A percentile compares a stretch with the other conserved stretches of the same genome.
These are phyloP conservation scores for Trametes elegans DNA, from an alignment of 768 basidiomycete species.

Conservation along the genomic window DNA sequence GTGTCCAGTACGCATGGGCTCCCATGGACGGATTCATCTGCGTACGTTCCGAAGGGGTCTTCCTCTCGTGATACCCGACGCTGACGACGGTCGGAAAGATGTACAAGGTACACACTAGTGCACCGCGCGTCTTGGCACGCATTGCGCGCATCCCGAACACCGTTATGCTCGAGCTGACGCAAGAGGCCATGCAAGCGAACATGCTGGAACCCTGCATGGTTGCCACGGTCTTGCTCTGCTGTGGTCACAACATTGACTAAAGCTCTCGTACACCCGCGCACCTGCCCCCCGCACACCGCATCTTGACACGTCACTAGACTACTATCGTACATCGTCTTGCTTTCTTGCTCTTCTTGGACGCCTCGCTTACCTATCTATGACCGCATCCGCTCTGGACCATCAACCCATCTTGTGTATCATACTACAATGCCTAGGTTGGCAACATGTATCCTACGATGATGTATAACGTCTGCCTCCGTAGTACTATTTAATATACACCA, in stretches of 20 bases:
- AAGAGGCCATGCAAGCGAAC: conserved; percentile 51
- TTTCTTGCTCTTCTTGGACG: neutral
- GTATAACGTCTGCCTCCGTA: too few species aligned
- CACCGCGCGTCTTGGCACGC: conserved; percentile 40
- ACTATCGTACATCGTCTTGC: neutral
- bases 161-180: conserved; percentile 53
- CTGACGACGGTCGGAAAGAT: conserved; percentile 36
- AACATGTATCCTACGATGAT: too few species aligned
- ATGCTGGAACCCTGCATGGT: conserved; percentile 52
- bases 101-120: conserved; percentile 38
- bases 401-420: neutral
- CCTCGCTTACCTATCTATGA: neutral
- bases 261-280: neutral
- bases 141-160: conserved; percentile 45
- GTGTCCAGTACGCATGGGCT: conserved; percentile 52
- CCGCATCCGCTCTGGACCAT: neutral
- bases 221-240: conserved; percentile 54
- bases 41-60: conserved; percentile 33
- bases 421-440: neutral
- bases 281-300: neutral
- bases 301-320: neutral
- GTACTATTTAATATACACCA: too few species aligned
- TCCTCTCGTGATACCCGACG: neutral
- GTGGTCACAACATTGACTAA: conserved; percentile 62
- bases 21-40: conserved; percentile 53